Conservation (phyloP, 192 early-diverging fungal species). For the Glomus cerebriforme region DNA sequence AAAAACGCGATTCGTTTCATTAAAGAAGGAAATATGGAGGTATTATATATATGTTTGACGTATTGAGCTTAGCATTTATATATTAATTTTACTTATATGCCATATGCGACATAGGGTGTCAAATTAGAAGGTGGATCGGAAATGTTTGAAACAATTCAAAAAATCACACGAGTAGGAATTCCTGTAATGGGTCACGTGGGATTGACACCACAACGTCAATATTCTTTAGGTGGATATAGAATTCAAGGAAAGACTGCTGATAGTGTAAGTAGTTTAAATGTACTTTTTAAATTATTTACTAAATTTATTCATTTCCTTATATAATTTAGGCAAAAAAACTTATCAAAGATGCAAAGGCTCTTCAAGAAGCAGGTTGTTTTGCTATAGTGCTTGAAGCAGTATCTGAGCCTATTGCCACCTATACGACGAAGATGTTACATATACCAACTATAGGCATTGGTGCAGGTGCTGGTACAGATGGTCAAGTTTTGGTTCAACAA, state of each 20-base stretch:
- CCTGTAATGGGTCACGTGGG: slow-evolving; percentile 96
- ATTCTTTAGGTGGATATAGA: slow-evolving; percentile 85
- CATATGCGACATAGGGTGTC: slow-evolving; percentile 71
- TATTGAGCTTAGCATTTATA: background rate
- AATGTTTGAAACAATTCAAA: slow-evolving; percentile 73
- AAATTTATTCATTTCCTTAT: background rate
- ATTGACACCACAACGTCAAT: slow-evolving; percentile 90
- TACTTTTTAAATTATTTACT: background rate
- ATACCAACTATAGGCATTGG: slow-evolving; percentile 99
- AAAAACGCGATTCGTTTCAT: slow-evolving; percentile 77
- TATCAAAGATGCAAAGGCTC: slow-evolving; percentile 83
- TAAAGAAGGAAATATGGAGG: slow-evolving; percentile 87
- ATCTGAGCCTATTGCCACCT: slow-evolving; percentile 84
- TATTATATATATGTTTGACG: slow-evolving; percentile 16
- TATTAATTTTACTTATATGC: background rate
- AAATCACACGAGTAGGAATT: slow-evolving; percentile 84
- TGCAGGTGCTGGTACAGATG: slow-evolving; percentile 82
- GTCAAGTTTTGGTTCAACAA: slow-evolving; percentile 91
- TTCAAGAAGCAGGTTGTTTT: slow-evolving; percentile 92
- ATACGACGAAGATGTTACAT: slow-evolving; percentile 72
- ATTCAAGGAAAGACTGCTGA: slow-evolving; percentile 88
- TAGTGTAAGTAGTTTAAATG: slow-evolving; percentile 39
- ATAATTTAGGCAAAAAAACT: slow-evolving; percentile 64
- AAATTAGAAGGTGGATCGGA: slow-evolving; percentile 96
- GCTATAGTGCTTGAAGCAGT: slow-evolving; percentile 90